phyloP scores from a whole-genome alignment of 2,329 filamentous ascomycete species.

The Talaromyces sp. region DNA sequence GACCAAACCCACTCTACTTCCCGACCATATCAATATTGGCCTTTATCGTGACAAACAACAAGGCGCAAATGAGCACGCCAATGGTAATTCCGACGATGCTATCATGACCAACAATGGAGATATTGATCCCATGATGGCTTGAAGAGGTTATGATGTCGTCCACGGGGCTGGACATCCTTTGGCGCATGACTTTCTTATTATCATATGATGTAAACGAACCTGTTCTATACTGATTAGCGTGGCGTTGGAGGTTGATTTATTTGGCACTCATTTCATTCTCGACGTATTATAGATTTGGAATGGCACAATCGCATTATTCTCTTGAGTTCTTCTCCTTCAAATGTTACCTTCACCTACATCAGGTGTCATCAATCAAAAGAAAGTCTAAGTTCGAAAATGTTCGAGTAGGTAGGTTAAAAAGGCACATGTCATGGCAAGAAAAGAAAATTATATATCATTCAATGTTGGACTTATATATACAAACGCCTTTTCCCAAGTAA shows the following conservation, averaged over 20 bases:
- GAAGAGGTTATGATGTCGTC: neutral
- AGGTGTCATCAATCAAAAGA: too few species aligned
- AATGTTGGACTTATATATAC: neutral
- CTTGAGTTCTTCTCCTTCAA: neutral
- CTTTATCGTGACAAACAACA: conserved; percentile 33
- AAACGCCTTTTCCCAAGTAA: neutral
- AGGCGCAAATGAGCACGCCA: conserved; percentile 19
- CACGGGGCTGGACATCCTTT: neutral
- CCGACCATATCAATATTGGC: conserved; percentile 42
- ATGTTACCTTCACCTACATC: too few species aligned
- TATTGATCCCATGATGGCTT: conserved; percentile 38
- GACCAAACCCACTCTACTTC: conserved; percentile 41
- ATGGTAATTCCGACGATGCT: conserved; percentile 33
- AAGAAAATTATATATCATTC: neutral
- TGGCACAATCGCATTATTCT: neutral
- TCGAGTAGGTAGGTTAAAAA: too few species aligned
- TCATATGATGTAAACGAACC: neutral
- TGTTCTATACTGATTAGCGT: conserved; percentile 15
- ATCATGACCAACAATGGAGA: conserved; percentile 40
- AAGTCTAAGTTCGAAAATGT: too few species aligned
- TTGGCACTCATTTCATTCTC: neutral
- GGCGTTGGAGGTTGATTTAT: conserved; percentile 17
- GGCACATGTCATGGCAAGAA: neutral
- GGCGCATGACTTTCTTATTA: neutral
- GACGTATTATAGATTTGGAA: neutral